Base-by-base conservation (phyloP, 1,284 basidiomycete species). In the Cerioporus squamosus region DNA sequence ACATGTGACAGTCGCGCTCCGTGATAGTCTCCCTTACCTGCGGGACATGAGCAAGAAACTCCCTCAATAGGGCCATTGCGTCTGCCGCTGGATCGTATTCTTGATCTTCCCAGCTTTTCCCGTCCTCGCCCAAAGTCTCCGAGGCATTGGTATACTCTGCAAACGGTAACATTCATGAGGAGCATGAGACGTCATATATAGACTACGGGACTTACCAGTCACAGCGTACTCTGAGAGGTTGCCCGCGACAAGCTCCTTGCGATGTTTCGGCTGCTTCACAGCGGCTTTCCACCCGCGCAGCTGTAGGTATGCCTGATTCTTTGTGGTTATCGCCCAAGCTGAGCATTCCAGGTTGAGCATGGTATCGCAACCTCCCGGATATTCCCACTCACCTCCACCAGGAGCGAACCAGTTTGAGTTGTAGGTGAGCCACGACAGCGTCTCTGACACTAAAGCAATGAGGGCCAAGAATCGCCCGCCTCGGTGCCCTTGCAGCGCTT, bases 301-400 rank as follows among this genome's bases (percentile, higher is more conserved):
- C 36, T 77, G 79, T 36, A 90, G 69, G 59, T 82, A 91, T 57
- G 87, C 81, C 2, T 77, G 51, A 66, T 91, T 77, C 45, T 75
- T 83, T 7, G 87, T 89, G 1, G 87, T 91, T 3, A 89, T 90
- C 29, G 86, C 86, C 87, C 87, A 92, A 1, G 87, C 86, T 87
- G 55, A 20, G 2, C 36, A 46, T 51, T 15, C 5, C 20, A 7
- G 20, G n/a, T n/a, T n/a, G n/a, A n/a, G n/a, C n/a, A 2, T 14
- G 9, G 18, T 10, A 3, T n/a, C 8, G 2, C 17, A 9, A 12
- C 44, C 33, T n/a, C 2, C 7, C 2, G 15, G 9, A 8, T 18
- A 6, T 4, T 7, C 42, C 17, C 23, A 20, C 20, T 18, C 3
- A 8, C 38, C 10, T 57, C 52, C 40, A 47, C 49, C 5, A 52